A percentile compares a stretch with the other conserved stretches of the same genome.
Conservation (phyloP, 305 asterid species). For the Petunia hybrid region DNA sequence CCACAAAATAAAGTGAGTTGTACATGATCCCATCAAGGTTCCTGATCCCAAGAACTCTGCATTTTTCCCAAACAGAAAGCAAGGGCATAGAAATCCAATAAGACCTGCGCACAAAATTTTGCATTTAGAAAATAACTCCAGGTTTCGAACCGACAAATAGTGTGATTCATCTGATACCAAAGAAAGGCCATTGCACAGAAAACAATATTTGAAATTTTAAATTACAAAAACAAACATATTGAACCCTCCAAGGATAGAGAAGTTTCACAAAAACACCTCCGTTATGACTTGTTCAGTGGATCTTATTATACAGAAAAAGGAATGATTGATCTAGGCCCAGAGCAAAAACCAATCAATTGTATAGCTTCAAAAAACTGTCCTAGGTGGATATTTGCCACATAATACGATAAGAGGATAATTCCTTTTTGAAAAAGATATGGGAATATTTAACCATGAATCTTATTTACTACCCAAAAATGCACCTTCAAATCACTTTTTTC, state of each 20-base stretch:
- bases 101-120: conserved; percentile 56
- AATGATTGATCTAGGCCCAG: not conserved
- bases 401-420: conserved; percentile 31
- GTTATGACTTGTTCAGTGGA: not conserved
- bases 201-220: not conserved
- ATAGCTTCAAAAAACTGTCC: not conserved
- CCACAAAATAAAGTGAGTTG: conserved; percentile 76
- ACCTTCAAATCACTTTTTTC: conserved; percentile 56
- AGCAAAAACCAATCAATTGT: not conserved
- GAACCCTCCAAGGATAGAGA: not conserved
- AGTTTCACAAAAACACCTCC: not conserved
- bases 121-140: not conserved
- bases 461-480: conserved; percentile 52
- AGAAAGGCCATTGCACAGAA: not conserved
- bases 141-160: conserved; percentile 22
- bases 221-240: not conserved
- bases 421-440: too few species aligned
- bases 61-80: conserved; percentile 86
- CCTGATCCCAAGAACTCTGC: conserved; percentile 65
- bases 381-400: not conserved
- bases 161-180: not conserved
- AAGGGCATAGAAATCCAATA: conserved; percentile 78
- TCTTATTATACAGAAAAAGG: not conserved
- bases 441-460: conserved; percentile 23
- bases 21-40: conserved; percentile 72